Conservation (phyloP, 176 grass and related monocot species). For the Oryza meridionalis region DNA sequence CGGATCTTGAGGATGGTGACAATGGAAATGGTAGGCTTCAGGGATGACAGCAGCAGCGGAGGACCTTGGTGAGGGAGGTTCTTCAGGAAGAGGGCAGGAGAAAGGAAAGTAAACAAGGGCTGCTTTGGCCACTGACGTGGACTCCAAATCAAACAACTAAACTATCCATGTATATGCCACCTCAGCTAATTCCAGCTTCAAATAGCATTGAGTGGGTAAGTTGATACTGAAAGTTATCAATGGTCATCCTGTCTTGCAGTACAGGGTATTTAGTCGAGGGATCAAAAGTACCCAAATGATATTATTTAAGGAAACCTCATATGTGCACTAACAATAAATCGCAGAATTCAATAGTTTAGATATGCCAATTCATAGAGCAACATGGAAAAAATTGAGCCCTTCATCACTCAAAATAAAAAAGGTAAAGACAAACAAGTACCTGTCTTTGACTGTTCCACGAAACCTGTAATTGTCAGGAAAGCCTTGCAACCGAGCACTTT, state of each 20-base stretch:
- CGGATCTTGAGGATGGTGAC: neutral
- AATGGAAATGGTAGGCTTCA: neutral
- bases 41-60: neutral
- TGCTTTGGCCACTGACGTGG: neutral
- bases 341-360: conserved; percentile 19
- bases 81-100: neutral
- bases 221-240: neutral
- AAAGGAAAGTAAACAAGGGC: neutral
- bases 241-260: neutral
- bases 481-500: conserved; percentile 91
- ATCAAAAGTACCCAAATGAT: neutral
- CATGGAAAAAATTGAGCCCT: neutral
- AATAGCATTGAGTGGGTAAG: neutral
- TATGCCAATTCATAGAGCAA: neutral
- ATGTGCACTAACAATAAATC: neutral
- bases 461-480: conserved; percentile 94
- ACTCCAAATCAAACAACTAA: neutral
- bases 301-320: neutral
- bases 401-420: conserved; percentile 4
- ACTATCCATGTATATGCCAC: neutral
- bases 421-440: conserved; percentile 38
- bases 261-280: neutral
- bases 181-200: neutral
- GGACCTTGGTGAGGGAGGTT: neutral
- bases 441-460: conserved; percentile 77